These are phyloP conservation scores for Fraxinus cuspidata DNA, from an alignment of 257 asterid species.

Conservation along the genomic window DNA sequence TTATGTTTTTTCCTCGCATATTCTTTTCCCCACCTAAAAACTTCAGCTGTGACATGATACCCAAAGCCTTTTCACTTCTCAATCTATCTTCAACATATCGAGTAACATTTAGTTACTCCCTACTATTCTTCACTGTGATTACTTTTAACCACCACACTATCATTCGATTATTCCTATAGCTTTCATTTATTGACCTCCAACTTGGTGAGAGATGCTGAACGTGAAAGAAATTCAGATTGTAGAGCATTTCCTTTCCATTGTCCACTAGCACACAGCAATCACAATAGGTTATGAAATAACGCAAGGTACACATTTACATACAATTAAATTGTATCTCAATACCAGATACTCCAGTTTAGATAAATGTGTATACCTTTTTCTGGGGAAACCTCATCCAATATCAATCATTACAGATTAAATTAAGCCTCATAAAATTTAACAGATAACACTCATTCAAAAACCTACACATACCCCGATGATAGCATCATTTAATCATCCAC, in stretches of 20 bases:
- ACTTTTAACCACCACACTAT: no score
- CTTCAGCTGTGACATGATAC: background rate
- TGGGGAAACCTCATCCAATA: background rate
- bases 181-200: background rate
- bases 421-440: background rate
- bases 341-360: no score
- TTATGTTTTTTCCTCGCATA: background rate
- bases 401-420: no score
- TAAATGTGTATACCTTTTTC: background rate
- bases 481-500: background rate
- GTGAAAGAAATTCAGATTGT: background rate
- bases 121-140: no score
- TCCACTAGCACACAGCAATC: background rate
- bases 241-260: background rate
- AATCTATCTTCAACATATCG: background rate
- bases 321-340: background rate
- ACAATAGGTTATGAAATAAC: background rate
- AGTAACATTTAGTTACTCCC: background rate
- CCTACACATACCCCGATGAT: background rate
- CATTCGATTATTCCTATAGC: background rate
- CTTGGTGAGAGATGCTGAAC: background rate
- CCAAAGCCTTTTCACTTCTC: background rate
- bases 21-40: background rate
- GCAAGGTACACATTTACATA: background rate
- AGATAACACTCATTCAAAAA: background rate